phyloP scores from a whole-genome alignment of 306 rosid genomes.

The Trifolium fragiferum region DNA sequence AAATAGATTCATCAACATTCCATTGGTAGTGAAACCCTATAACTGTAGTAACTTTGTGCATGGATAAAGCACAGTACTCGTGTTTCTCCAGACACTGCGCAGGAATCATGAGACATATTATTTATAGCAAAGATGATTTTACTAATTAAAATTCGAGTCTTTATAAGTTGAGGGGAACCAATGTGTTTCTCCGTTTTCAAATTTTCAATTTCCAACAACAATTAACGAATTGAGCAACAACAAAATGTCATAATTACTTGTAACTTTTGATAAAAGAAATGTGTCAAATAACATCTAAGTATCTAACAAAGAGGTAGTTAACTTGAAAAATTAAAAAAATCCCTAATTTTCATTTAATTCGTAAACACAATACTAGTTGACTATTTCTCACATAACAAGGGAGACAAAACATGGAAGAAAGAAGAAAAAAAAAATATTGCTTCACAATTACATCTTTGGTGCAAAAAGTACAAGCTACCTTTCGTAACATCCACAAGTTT shows the following conservation, averaged over 20 bases:
- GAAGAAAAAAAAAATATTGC: neutral
- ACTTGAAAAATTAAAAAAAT: neutral
- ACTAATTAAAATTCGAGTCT: conserved; percentile 11
- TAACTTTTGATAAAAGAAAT: neutral
- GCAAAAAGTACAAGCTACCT: neutral
- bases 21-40: neutral
- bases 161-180: neutral
- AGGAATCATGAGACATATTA: neutral
- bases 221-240: neutral
- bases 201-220: neutral
- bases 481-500: neutral
- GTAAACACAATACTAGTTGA: neutral
- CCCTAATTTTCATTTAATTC: neutral
- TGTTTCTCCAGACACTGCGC: neutral
- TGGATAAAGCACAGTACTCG: neutral
- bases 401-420: neutral
- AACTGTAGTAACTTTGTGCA: neutral
- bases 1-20: neutral
- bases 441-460: neutral
- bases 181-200: neutral
- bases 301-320: neutral
- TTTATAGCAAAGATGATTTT: conserved; percentile 8
- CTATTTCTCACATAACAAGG: neutral
- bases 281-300: neutral
- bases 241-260: neutral